A percentile compares a stretch with the other conserved stretches of the same genome.
phyloP scores from a whole-genome alignment of 2,329 filamentous ascomycete genomes.

The Trichoderma atroviride region DNA sequence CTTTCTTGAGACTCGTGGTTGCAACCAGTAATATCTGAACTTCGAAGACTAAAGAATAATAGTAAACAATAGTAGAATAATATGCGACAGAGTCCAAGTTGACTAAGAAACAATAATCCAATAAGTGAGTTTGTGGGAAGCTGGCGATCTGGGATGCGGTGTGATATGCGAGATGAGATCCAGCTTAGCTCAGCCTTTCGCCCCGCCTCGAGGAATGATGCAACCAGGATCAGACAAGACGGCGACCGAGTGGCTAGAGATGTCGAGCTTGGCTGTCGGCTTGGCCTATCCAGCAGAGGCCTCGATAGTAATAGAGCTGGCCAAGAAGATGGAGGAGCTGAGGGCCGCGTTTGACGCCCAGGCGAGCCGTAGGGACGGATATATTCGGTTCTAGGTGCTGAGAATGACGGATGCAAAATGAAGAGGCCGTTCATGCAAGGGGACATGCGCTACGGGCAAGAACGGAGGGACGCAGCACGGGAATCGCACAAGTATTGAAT shows the following conservation, averaged over 20 bases:
- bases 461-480: conserved; percentile 5
- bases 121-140: conserved; percentile 1
- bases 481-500: not conserved
- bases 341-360: not conserved
- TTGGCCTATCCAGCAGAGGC: not conserved
- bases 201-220: conserved; percentile 18
- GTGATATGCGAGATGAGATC: conserved; percentile 16
- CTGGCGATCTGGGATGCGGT: conserved; percentile 15
- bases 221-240: not conserved
- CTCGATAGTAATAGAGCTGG: not conserved
- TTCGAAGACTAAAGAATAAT: not conserved
- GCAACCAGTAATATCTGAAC: not conserved
- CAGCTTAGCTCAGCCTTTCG: conserved; percentile 15
- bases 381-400: conserved; percentile 22
- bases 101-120: not conserved
- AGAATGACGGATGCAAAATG: conserved; percentile 16
- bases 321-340: not conserved
- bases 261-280: not conserved
- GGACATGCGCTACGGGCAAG: conserved; percentile 18
- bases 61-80: not conserved
- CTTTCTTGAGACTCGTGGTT: not conserved
- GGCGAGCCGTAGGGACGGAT: conserved; percentile 7
- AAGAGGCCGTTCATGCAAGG: conserved; percentile 14
- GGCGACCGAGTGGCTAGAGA: not conserved
- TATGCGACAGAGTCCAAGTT: not conserved